Conservation (phyloP, 2,329 filamentous ascomycete species). For the Tolypocladium paradoxum region DNA sequence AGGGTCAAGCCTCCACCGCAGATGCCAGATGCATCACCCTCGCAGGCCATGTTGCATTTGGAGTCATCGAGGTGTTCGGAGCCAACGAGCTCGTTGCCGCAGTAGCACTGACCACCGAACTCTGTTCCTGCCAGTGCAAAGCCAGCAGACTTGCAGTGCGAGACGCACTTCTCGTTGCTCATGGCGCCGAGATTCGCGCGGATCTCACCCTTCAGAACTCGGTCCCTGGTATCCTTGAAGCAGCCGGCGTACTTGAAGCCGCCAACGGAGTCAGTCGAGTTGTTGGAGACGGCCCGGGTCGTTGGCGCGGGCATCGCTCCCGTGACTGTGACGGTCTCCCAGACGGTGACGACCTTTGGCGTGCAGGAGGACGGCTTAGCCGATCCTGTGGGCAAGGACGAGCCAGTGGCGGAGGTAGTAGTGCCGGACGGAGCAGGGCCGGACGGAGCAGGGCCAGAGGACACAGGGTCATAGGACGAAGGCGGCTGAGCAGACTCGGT, state of each 20-base stretch:
- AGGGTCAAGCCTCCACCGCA: constrained; percentile 41
- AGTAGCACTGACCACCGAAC: constrained; percentile 44
- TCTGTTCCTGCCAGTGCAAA: constrained; percentile 39
- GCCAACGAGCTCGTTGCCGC: constrained; percentile 24
- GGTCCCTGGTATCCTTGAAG: constrained; percentile 26
- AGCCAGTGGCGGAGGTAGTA: not conserved
- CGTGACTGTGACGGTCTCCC: constrained; percentile 35
- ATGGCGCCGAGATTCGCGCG: constrained; percentile 31
- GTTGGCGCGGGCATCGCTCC: constrained; percentile 10
- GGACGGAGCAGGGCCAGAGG: not conserved
- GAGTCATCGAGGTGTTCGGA: constrained; percentile 31
- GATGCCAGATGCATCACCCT: constrained; percentile 32
- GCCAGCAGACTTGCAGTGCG: constrained; percentile 32
- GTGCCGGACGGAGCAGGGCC: no score
- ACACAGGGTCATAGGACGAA: not conserved
- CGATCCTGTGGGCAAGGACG: not conserved
- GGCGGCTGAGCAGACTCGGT: constrained; percentile 4
- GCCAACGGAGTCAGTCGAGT: constrained; percentile 7
- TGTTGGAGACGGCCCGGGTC: constrained; percentile 4
- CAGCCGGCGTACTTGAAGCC: constrained; percentile 32
- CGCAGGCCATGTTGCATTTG: constrained; percentile 33
- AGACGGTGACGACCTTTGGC: constrained; percentile 26
- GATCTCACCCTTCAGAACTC: constrained; percentile 27
- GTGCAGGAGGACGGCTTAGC: constrained; percentile 6
- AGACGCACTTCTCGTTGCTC: constrained; percentile 34